These are phyloP conservation scores for Pseudonitzschia delicatissima DNA, from an alignment of 108 stramenopile genomes.

Conservation along the genomic window DNA sequence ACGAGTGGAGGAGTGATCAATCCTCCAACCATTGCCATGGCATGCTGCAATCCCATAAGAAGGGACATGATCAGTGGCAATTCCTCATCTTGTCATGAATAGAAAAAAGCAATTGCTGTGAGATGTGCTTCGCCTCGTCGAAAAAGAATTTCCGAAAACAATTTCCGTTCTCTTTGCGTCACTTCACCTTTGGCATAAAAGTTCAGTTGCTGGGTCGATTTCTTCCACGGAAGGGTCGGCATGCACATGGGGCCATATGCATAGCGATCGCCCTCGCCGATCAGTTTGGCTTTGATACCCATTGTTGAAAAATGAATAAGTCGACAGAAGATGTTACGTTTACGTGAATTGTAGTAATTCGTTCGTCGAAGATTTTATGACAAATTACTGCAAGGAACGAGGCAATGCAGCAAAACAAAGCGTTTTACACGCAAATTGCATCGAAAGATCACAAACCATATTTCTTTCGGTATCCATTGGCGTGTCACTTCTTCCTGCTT, in stretches of 20 bases:
- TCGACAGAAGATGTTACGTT: no score
- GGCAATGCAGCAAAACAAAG: no score
- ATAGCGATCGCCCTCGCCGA: conserved; percentile 59
- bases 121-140: background rate
- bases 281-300: conserved; percentile 31
- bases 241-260: conserved; percentile 54
- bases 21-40: conserved; percentile 79
- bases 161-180: no score
- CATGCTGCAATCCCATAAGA: conserved; percentile 69
- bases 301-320: no score
- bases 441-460: no score
- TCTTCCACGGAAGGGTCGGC: conserved; percentile 41
- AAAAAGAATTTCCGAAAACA: background rate
- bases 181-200: conserved; percentile 48
- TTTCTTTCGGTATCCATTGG: no score
- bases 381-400: no score
- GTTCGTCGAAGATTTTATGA: no score
- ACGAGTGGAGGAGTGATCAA: conserved; percentile 66
- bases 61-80: conserved; percentile 49
- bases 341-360: no score
- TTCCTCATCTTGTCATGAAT: conserved; percentile 38
- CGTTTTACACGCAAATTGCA: no score
- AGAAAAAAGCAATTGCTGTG: background rate
- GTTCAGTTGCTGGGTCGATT: conserved; percentile 20
- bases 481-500: no score